Conservation (phyloP, 371 early-diverging fungal genomes). For the Rhizomucor miehei region DNA sequence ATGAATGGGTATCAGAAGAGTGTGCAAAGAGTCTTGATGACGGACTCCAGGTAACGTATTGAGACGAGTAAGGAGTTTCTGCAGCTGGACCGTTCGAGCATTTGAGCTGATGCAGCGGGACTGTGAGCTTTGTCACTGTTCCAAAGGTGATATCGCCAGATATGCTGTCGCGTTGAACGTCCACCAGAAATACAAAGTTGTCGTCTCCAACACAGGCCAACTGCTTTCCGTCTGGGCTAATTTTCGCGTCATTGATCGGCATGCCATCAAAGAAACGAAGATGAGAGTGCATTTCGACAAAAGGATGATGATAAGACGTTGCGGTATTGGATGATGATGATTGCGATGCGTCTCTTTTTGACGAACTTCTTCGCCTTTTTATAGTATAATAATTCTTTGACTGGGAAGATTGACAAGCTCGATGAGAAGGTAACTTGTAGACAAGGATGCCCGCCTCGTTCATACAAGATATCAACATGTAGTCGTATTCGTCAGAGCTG, state of each 20-base stretch:
- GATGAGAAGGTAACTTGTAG: constrained; percentile 40
- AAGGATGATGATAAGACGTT: neutral
- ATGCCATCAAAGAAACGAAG: constrained; percentile 41
- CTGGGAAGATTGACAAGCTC: constrained; percentile 15
- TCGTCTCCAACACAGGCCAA: constrained; percentile 57
- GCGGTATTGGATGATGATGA: too few species aligned
- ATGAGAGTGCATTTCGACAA: constrained; percentile 26
- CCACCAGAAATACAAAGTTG: constrained; percentile 28
- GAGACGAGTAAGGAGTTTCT: constrained; percentile 32
- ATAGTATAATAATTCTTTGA: neutral
- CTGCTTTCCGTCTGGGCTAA: constrained; percentile 47
- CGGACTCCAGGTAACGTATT: constrained; percentile 56
- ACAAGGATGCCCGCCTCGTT: constrained; percentile 49
- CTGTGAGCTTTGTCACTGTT: constrained; percentile 2
- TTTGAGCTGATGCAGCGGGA: constrained; percentile 11
- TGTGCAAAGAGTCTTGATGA: constrained; percentile 57
- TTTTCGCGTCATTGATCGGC: constrained; percentile 54
- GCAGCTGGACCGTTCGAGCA: neutral
- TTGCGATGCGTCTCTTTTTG: too few species aligned
- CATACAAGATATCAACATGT: constrained; percentile 38
- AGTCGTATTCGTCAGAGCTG: constrained; percentile 11
- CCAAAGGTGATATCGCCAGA: constrained; percentile 12
- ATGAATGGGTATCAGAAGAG: constrained; percentile 48
- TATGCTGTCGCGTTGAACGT: constrained; percentile 23
- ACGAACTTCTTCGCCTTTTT: too few species aligned